These are phyloP conservation scores for Westerdykella sp. DNA, from an alignment of 2,329 filamentous ascomycete genomes.

Conservation along the genomic window DNA sequence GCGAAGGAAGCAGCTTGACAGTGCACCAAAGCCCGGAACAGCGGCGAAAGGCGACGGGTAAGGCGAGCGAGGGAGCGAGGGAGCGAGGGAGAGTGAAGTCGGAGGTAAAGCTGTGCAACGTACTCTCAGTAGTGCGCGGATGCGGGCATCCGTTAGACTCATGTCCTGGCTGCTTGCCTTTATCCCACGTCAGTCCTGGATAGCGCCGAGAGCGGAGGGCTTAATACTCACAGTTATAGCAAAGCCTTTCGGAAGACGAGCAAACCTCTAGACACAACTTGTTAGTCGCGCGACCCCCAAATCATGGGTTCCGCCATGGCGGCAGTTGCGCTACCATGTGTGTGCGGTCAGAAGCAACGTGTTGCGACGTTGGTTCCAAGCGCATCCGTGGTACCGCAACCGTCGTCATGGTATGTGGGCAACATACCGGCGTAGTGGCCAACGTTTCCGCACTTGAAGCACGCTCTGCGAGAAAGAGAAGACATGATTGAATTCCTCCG, in stretches of 20 bases:
- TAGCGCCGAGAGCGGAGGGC: constrained; percentile 1
- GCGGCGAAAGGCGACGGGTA: constrained; percentile 1
- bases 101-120: constrained; percentile 27
- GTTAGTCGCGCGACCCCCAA: constrained; percentile 17
- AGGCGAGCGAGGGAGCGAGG: background rate
- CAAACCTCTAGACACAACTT: constrained; percentile 64
- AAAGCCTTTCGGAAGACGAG: constrained; percentile 94
- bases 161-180: constrained; percentile 84
- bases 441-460: constrained; percentile 50
- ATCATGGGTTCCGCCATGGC: constrained; percentile 4
- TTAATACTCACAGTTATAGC: constrained; percentile 84
- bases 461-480: constrained; percentile 49
- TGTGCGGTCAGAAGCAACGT: constrained; percentile 5
- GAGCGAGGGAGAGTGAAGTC: constrained; percentile 1
- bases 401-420: constrained; percentile 9
- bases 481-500: constrained; percentile 42
- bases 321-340: constrained; percentile 17
- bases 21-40: background rate
- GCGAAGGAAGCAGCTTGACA: background rate
- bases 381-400: constrained; percentile 1
- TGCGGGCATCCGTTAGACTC: constrained; percentile 97
- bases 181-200: constrained; percentile 6
- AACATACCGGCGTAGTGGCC: constrained; percentile 48
- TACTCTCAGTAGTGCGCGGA: constrained; percentile 88
- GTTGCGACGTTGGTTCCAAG: constrained; percentile 13